Evolutionary conservation across 306 rosid species (phyloP).

Genomic region (Vicia sativa): DNA sequence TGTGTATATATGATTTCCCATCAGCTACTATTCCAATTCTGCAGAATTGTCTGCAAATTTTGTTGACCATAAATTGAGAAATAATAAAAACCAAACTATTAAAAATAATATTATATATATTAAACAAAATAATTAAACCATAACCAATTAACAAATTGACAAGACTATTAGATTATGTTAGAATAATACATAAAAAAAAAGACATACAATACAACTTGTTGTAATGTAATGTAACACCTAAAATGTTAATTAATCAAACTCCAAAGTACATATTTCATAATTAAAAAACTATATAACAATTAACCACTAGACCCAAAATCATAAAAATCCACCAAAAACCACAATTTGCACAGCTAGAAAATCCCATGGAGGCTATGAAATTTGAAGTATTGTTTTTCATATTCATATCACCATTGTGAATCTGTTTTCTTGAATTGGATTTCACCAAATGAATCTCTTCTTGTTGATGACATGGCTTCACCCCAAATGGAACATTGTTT

Average conservation of each 20-base stretch:
- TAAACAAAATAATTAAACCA: conserved; percentile 21
- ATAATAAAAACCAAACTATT: neutral
- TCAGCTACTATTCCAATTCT: conserved; percentile 4
- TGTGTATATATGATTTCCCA: conserved; percentile 8
- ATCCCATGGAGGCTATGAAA: conserved; percentile 52
- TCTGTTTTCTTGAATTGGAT: conserved; percentile 39
- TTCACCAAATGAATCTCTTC: conserved; percentile 52
- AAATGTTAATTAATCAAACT: conserved; percentile 23
- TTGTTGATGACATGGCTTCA: conserved; percentile 67
- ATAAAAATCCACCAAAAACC: conserved; percentile 53
- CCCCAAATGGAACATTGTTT: conserved; percentile 63
- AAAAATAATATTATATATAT: neutral
- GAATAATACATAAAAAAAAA: conserved; percentile 17
- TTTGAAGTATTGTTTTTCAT: conserved; percentile 43
- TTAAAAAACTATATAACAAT: conserved; percentile 34
- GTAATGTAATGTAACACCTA: conserved; percentile 27
- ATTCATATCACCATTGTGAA: conserved; percentile 26
- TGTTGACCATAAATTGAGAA: conserved; percentile 26
- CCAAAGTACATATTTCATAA: conserved; percentile 25
- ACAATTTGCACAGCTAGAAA: conserved; percentile 38
- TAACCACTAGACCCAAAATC: conserved; percentile 41
- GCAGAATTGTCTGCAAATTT: conserved; percentile 29
- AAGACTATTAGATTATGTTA: conserved; percentile 39
- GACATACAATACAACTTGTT: conserved; percentile 42
- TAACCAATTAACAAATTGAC: conserved; percentile 27